A percentile compares a stretch with the other conserved stretches of the same genome.
phyloP scores from a whole-genome alignment of 352 stramenopile genomes.

The Nothophytophthora sp. region DNA sequence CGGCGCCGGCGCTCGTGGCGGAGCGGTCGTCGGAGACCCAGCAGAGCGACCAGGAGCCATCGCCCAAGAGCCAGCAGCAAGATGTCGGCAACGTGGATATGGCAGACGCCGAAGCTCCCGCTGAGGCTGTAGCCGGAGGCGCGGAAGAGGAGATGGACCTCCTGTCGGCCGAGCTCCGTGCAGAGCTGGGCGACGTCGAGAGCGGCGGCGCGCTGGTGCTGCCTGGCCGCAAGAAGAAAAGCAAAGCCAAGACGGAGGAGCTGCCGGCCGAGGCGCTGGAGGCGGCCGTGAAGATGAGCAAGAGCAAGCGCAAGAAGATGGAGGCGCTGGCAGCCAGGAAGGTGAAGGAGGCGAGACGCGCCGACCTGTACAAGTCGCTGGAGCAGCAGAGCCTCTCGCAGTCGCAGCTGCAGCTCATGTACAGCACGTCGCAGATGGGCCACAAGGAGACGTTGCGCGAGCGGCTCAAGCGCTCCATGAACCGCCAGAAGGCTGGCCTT shows the following conservation, averaged over 20 bases:
- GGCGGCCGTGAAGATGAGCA: conserved; percentile 69
- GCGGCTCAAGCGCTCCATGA: conserved; percentile 77
- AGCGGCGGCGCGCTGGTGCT: conserved; percentile 63
- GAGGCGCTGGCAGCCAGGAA: conserved; percentile 75
- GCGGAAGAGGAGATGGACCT: too few species aligned
- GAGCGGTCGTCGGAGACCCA: conserved; percentile 7
- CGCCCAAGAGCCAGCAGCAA: conserved; percentile 8
- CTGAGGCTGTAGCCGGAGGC: too few species aligned
- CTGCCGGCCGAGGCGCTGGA: conserved; percentile 63
- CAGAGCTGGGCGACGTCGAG: conserved; percentile 61
- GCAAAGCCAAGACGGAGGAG: conserved; percentile 44
- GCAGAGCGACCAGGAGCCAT: conserved; percentile 15
- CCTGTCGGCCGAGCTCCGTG: conserved; percentile 65
- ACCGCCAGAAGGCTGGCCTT: conserved; percentile 74
- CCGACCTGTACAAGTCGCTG: conserved; percentile 82
- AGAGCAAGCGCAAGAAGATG: conserved; percentile 84
- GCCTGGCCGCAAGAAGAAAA: conserved; percentile 52
- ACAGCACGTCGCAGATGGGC: conserved; percentile 74
- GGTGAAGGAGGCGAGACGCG: conserved; percentile 71
- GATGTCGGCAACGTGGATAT: conserved; percentile 16
- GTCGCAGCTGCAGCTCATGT: conserved; percentile 71
- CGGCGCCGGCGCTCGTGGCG: conserved; percentile 3
- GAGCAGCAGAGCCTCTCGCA: conserved; percentile 56
- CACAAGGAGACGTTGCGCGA: conserved; percentile 85
- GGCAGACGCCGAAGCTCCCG: neutral